A percentile compares a stretch with the other conserved stretches of the same genome.
phyloP scores from a whole-genome alignment of 2,329 filamentous ascomycete species.

The Talaromyces amestolkiae region DNA sequence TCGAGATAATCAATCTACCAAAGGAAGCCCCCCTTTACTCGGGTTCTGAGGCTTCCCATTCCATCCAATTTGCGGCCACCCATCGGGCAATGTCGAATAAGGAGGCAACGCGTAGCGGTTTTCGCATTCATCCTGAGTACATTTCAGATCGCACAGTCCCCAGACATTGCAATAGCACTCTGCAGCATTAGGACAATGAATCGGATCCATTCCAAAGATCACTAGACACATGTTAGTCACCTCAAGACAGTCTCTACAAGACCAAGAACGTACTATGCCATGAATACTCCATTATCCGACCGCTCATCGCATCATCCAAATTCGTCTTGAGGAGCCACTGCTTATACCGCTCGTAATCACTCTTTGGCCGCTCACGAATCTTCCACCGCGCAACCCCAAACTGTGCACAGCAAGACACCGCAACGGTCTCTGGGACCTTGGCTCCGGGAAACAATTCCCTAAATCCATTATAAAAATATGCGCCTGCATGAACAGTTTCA shows the following conservation, averaged over 20 bases:
- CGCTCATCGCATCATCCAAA: slow-evolving; percentile 50
- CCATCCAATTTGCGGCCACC: slow-evolving; percentile 62
- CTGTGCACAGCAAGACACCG: slow-evolving; percentile 55
- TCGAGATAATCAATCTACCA: background rate
- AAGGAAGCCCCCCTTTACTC: slow-evolving; percentile 29
- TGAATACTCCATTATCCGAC: slow-evolving; percentile 57
- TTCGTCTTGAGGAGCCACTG: slow-evolving; percentile 51
- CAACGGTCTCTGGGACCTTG: slow-evolving; percentile 45
- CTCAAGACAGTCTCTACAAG: background rate
- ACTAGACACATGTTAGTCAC: slow-evolving; percentile 37
- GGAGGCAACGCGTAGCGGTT: slow-evolving; percentile 60
- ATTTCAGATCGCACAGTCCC: slow-evolving; percentile 55
- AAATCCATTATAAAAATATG: slow-evolving; percentile 51
- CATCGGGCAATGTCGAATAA: slow-evolving; percentile 57
- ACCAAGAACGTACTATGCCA: slow-evolving; percentile 53
- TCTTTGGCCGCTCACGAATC: slow-evolving; percentile 44
- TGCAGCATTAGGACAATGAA: slow-evolving; percentile 60
- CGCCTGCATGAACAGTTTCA: slow-evolving; percentile 46
- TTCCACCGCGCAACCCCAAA: slow-evolving; percentile 52
- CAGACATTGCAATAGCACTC: slow-evolving; percentile 68
- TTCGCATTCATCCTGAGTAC: slow-evolving; percentile 47
- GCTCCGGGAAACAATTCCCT: slow-evolving; percentile 47
- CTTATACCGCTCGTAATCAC: slow-evolving; percentile 50
- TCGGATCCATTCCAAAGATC: slow-evolving; percentile 56
- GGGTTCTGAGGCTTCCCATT: slow-evolving; percentile 38